Evolutionary conservation across 1,284 basidiomycete species (phyloP).

Genomic region (Leccinum subfulvum): DNA sequence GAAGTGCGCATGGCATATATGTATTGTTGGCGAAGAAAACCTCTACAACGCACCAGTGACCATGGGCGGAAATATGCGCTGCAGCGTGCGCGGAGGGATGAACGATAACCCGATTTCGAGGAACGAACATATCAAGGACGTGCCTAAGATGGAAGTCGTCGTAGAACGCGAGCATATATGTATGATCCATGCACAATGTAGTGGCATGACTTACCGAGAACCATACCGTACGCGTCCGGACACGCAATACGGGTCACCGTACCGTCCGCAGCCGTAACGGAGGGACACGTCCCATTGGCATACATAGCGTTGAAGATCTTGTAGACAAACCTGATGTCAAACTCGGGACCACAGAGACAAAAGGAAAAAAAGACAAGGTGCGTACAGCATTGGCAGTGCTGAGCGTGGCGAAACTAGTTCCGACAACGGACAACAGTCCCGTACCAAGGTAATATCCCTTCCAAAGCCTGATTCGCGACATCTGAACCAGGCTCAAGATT

Average conservation of each 20-base stretch:
- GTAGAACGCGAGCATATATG: not conserved
- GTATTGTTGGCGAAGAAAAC: not conserved
- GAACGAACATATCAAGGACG: slow-evolving; percentile 76
- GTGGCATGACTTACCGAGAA: slow-evolving; percentile 50
- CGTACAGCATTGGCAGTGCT: slow-evolving; percentile 69
- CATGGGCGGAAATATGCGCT: slow-evolving; percentile 77
- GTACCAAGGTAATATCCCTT: slow-evolving; percentile 69
- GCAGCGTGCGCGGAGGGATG: slow-evolving; percentile 60
- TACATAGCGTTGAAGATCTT: slow-evolving; percentile 81
- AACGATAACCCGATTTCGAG: slow-evolving; percentile 80
- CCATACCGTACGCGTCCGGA: slow-evolving; percentile 78
- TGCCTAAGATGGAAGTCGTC: slow-evolving; percentile 43
- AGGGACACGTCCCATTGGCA: slow-evolving; percentile 74
- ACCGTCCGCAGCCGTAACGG: slow-evolving; percentile 57
- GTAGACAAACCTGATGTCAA: slow-evolving; percentile 34
- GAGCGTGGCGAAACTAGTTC: slow-evolving; percentile 83
- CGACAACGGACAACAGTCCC: slow-evolving; percentile 81
- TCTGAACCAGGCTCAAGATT: slow-evolving; percentile 73
- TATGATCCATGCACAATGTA: not conserved
- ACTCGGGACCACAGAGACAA: slow-evolving; percentile 36
- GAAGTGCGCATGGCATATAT: not conserved
- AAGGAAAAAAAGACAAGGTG: slow-evolving; percentile 5
- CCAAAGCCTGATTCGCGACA: slow-evolving; percentile 65
- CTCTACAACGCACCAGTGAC: slow-evolving; percentile 56
- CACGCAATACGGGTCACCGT: slow-evolving; percentile 61